Evolutionary conservation across 148 eudicot species (phyloP).

Genomic region (Cornus controversa): DNA sequence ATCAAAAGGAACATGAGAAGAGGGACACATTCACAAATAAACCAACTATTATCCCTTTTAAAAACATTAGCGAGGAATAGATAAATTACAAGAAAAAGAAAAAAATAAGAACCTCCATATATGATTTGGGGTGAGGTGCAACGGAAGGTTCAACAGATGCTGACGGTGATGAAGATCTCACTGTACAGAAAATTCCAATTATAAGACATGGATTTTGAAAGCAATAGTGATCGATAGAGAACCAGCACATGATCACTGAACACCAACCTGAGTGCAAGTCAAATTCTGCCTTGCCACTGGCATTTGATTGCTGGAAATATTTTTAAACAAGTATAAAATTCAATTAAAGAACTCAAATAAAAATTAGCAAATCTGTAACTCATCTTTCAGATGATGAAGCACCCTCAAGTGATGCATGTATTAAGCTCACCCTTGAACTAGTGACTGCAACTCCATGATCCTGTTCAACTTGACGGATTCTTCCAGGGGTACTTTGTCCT

Average conservation of each 20-base stretch:
- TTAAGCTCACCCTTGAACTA: slow-evolving; percentile 60
- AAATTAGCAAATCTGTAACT: neutral
- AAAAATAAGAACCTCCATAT: slow-evolving; percentile 54
- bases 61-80: neutral
- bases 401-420: slow-evolving; percentile 7
- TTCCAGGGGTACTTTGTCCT: slow-evolving; percentile 54
- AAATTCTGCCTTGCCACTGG: slow-evolving; percentile 43
- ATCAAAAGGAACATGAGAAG: neutral
- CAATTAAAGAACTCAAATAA: neutral
- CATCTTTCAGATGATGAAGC: neutral
- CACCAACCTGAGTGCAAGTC: slow-evolving; percentile 61
- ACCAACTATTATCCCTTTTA: neutral
- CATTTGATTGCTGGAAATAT: slow-evolving; percentile 42
- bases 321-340: slow-evolving; percentile 2
- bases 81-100: neutral
- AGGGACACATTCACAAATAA: neutral
- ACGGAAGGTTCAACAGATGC: slow-evolving; percentile 54
- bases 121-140: slow-evolving; percentile 73
- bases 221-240: neutral
- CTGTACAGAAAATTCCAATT: slow-evolving; percentile 45
- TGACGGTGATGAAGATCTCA: slow-evolving; percentile 64
- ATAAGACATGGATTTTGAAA: slow-evolving; percentile 6
- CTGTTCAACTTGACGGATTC: slow-evolving; percentile 38
- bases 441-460: slow-evolving; percentile 44
- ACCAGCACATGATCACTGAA: neutral